phyloP scores from a whole-genome alignment of 257 asterid species.

The Fraxinus excelsior region DNA sequence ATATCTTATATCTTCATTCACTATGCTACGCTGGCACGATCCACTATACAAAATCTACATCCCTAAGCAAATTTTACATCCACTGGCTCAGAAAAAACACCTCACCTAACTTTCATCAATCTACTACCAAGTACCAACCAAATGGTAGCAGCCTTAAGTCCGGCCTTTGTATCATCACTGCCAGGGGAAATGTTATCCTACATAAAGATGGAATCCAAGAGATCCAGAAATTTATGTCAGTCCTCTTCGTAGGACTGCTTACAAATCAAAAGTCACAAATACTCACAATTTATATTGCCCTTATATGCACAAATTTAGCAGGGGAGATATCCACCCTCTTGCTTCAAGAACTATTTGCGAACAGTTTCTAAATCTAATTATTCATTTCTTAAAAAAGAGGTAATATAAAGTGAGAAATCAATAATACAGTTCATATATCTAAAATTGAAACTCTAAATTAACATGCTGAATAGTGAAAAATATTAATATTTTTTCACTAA shows the following conservation, averaged over 20 bases:
- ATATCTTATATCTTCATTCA: not conserved
- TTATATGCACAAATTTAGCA: not conserved
- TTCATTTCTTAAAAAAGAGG: not conserved
- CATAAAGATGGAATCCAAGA: not conserved
- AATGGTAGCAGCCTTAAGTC: slow-evolving; percentile 52
- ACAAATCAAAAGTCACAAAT: not conserved
- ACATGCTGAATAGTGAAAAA: not conserved
- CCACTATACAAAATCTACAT: slow-evolving; percentile 5
- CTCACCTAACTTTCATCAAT: slow-evolving; percentile 58
- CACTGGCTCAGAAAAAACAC: slow-evolving; percentile 77
- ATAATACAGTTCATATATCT: not conserved
- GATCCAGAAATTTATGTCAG: not conserved
- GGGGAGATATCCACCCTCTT: not conserved
- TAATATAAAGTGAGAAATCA: not conserved
- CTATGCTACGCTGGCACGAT: not conserved
- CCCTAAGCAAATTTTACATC: not conserved
- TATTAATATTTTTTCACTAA: not conserved
- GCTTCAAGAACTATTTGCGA: not conserved
- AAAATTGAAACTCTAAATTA: not conserved
- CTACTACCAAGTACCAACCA: slow-evolving; percentile 84
- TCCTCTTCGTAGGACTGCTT: not conserved
- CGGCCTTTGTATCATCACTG: slow-evolving; percentile 51
- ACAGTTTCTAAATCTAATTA: not conserved
- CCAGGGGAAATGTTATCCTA: not conserved
- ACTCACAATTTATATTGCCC: not conserved